Evolutionary conservation across 1,284 basidiomycete species (phyloP).

Genomic region (Ceratobasidium theobromae): DNA sequence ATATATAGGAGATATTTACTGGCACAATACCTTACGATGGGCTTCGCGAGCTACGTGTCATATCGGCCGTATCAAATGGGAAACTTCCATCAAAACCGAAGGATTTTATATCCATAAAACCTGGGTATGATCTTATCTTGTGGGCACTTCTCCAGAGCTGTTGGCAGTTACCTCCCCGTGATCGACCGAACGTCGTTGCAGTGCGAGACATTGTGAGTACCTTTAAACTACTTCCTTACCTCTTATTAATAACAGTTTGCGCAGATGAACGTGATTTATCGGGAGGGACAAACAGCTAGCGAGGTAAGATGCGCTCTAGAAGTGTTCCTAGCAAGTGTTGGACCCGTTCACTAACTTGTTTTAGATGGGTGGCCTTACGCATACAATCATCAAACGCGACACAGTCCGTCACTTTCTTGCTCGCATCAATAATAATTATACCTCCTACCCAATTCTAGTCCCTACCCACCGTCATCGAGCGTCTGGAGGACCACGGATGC

Average conservation of each 20-base stretch:
- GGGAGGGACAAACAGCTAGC: not conserved
- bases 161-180: not conserved
- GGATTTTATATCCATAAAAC: not conserved
- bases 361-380: not conserved
- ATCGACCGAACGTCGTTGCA: not conserved
- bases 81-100: not conserved
- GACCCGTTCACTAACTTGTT: not conserved
- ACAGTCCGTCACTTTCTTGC: constrained; percentile 12
- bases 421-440: not conserved
- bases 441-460: not conserved
- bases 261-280: constrained; percentile 7
- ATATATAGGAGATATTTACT: constrained; percentile 3
- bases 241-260: not conserved
- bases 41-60: not conserved
- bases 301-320: too few relatives aligned
- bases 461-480: constrained; percentile 2
- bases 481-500: constrained; percentile 7
- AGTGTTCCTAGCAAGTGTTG: too few relatives aligned
- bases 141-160: constrained; percentile 9
- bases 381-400: not conserved
- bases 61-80: not conserved
- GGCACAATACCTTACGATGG: not conserved
- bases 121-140: not conserved
- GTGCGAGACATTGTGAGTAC: constrained; percentile 12
- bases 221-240: not conserved